A percentile compares a stretch with the other conserved stretches of the same genome.
Conservation (phyloP, 805 yeast genomes). For the Wickerhamomyces chambardii region DNA sequence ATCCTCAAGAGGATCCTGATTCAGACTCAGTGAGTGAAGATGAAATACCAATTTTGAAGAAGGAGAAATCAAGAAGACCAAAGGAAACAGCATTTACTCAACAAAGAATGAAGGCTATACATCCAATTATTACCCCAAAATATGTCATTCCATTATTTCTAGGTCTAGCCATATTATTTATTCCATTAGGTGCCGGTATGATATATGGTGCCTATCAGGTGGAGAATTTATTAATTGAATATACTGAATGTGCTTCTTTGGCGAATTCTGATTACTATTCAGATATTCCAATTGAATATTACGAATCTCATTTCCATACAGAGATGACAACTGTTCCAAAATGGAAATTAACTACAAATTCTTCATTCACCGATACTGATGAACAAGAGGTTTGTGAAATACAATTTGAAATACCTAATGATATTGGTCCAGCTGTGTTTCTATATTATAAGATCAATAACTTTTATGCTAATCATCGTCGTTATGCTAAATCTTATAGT, state of each 20-base stretch:
- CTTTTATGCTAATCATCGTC: conserved; percentile 90
- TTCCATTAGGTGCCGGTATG: conserved; percentile 86
- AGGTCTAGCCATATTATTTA: conserved; percentile 67
- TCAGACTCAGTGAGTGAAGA: conserved; percentile 37
- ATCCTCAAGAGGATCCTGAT: conserved; percentile 19
- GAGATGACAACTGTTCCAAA: conserved; percentile 38
- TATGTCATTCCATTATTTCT: conserved; percentile 80
- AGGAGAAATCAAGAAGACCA: conserved; percentile 52
- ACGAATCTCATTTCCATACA: conserved; percentile 45
- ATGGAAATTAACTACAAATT: conserved; percentile 53
- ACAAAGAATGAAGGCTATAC: conserved; percentile 45
- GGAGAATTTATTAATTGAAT: conserved; percentile 65
- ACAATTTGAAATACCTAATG: conserved; percentile 64
- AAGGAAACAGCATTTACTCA: conserved; percentile 71
- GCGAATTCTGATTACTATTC: conserved; percentile 37
- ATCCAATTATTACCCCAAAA: conserved; percentile 85
- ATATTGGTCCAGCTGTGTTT: conserved; percentile 65
- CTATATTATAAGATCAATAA: conserved; percentile 79
- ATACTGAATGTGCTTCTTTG: conserved; percentile 54
- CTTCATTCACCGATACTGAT: conserved; percentile 30
- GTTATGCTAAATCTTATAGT: conserved; percentile 83
- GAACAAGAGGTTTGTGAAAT: conserved; percentile 58
- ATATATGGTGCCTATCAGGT: conserved; percentile 62
- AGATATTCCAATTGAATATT: conserved; percentile 49
- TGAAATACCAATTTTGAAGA: conserved; percentile 23